Base-by-base conservation (phyloP, 2,329 filamentous ascomycete genomes). In the Chaetoscypha palmicola region DNA sequence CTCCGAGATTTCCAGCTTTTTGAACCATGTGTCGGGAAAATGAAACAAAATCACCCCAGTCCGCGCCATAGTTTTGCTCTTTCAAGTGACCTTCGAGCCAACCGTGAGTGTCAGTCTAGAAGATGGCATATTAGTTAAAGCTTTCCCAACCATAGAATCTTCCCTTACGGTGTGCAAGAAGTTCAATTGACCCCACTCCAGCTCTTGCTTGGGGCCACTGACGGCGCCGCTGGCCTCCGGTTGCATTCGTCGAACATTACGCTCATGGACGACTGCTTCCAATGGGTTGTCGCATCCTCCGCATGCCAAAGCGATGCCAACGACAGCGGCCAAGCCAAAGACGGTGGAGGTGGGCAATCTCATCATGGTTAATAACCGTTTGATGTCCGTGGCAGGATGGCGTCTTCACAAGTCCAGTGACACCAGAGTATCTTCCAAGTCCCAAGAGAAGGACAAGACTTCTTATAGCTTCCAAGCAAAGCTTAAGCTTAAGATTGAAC, bases 31-130 rank as follows among this genome's bases (percentile, higher is more conserved):
- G 89, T 24, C 82, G 72, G 20, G 88, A 78, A 62, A 97, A 95
- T 7, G 90, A 95, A 55, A 96, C 75, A 66, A 96, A 97, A 67
- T 97, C 92, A 48, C 91, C 91, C 88, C 91, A 96, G 66, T 97
- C 91, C 36, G 88, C 90, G n/a, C 86, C 88, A 66, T 91, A 97
- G 43, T 90, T 75, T 58, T 71, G 86, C 80, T 97, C 91, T 68
- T 89, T 83, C 3, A 96, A 68, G 70, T 97, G 91, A 1, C 91
- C 91, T 11, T 80, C 87, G 59, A 92, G 81, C 91, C 92, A 97
- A 57, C 91, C 90, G 45, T 58, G 53, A 12, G 54, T 58, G 43
- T 58, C 55, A 16, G 52, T 58, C 52, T 55, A 24, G 14, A n/a
- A 10, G 36, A 10, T 16, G 19, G 16, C 28, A 4, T 23, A 28